Base-by-base conservation (phyloP, 1,284 basidiomycete genomes). In the Ustilago hordei region DNA sequence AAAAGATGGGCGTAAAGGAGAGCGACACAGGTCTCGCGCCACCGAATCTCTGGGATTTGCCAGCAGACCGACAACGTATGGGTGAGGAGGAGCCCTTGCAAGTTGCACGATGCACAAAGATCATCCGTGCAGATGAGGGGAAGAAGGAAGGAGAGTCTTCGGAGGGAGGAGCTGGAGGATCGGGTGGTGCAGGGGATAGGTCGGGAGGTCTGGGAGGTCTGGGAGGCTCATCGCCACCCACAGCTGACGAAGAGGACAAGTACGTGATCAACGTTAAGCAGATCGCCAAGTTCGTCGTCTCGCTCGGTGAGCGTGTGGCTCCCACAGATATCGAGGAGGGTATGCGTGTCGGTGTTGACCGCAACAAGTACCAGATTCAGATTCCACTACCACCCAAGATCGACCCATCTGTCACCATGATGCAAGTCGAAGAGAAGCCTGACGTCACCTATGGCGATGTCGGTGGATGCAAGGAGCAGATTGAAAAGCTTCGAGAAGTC, bases 201-300 rank as follows among this genome's bases (percentile, higher is more conserved):
- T 38, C 61, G 38, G 76, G 62, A 31, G 75, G 72, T 35, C 53
- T 80, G 12, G 78, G 72, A 36, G 72, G 65, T 1, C 48, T 77
- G 15, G 78, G 77, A 11, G 75, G 70, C 17, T 70, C 70, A 23
- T 55, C 74, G 57, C 64, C 65, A 17, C 94, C 93, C 80, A 93
- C 93, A 59, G 94, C 94, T 3, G 95, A 97, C 85, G 96, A 98
- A 86, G 95, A 86, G 72, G 86, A 98, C 88, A 95, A 98, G 88
- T 99, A 99, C 87, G 94, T 99, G 81, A 99, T 99, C 88, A 98
- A 98, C 87, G 95, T 99, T 87, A 98, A 98, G 88, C 97, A 99
- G 88, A 98, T 99, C 83, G 97, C 97, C 35, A 99, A 99, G 88
- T 99, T 98, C 86, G 97, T 99, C 15, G 97, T 99, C 43, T 95